Evolutionary conservation across 257 asterid species (phyloP).

Genomic region (Plectranthus barbatus): DNA sequence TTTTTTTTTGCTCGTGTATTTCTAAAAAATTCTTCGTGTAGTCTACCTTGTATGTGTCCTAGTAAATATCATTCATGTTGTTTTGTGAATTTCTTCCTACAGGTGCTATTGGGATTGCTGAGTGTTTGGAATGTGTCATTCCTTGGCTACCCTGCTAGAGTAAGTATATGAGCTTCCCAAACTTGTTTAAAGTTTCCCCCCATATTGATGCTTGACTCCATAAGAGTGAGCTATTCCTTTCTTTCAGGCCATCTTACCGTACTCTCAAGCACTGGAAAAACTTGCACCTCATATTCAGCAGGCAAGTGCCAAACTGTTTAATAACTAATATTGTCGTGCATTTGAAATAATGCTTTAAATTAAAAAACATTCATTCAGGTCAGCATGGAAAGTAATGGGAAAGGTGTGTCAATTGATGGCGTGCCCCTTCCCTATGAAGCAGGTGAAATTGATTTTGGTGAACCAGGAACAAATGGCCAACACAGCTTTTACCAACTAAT

Average conservation of each 20-base stretch:
- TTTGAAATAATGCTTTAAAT: background rate
- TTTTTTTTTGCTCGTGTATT: background rate
- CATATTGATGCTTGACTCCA: slow-evolving; percentile 1
- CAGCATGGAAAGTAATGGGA: slow-evolving; percentile 99
- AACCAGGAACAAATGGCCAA: slow-evolving; percentile 99
- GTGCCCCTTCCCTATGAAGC: slow-evolving; percentile 83
- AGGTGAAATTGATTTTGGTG: slow-evolving; percentile 99
- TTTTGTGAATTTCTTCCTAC: slow-evolving; percentile 16
- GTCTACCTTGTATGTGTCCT: background rate
- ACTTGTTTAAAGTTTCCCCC: background rate
- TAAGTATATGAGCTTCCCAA: slow-evolving; percentile 33
- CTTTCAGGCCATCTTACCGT: slow-evolving; percentile 91
- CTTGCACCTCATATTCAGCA: slow-evolving; percentile 98
- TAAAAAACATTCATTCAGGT: slow-evolving; percentile 41
- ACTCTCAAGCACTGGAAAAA: slow-evolving; percentile 96
- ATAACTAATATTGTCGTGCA: slow-evolving; percentile 8
- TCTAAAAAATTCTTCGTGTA: background rate
- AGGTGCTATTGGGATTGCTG: slow-evolving; percentile 90
- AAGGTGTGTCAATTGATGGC: slow-evolving; percentile 96
- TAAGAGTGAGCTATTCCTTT: slow-evolving; percentile 1
- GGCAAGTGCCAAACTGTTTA: slow-evolving; percentile 37
- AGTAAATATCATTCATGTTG: background rate
- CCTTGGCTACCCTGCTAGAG: slow-evolving; percentile 96
- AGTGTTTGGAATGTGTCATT: slow-evolving; percentile 98
- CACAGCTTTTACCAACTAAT: slow-evolving; percentile 99